Evolutionary conservation across 78 protist species (phyloP), one percentile per base, ranked within the genome.

Genomic region (Polysphondylium violaceum): DNA sequence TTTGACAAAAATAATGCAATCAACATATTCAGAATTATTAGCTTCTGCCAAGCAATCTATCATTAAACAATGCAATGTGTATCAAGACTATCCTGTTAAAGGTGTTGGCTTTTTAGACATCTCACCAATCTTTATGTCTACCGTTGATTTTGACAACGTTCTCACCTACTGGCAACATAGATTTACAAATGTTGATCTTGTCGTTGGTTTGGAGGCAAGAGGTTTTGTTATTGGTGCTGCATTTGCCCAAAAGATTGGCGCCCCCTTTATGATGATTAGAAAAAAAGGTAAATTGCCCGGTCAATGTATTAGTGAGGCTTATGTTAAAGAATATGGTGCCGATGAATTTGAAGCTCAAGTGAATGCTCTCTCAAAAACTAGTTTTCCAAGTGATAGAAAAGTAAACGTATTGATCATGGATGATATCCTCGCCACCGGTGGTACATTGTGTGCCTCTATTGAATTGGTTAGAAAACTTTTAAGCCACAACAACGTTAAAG

Each of bases 201-300:
- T 83, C 0, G 78, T 83, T 29, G 77, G 90, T 40, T 27, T 83
- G 7, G 90, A 83, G 43, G 90, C 90, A 3, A 73, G 90, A 55
- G 90, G 90, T 12, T 83, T 83, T 36, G 36, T 79, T 38, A 27
- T 79, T 19, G 88, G 69, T 11, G 43, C 88, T 19, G 75, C 88
- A 23, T 64, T 79, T 16, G 29, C 77, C 14, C 88, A 79, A 55
- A 35, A 50, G 25, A 33, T 64, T n/a, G 8, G 35, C 36, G 14
- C 40, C 2, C 77, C 77, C 33, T n/a, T 79, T 19, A 40, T 79
- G 44, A 53, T 79, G 69, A 36, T 79, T 12, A 25, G 88, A 36
- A 79, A 79, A 41, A 79, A 79, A 23, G 88, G 88, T 40, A 79
- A 79, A 64, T 71, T 79, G 27, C 88, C 88, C 14, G 88, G 88